Percentiles rank a stretch among this genome's conserved stretches.
phyloP scores from a whole-genome alignment of 2,329 filamentous ascomycete species.

The Xylariomycetidae sp. region DNA sequence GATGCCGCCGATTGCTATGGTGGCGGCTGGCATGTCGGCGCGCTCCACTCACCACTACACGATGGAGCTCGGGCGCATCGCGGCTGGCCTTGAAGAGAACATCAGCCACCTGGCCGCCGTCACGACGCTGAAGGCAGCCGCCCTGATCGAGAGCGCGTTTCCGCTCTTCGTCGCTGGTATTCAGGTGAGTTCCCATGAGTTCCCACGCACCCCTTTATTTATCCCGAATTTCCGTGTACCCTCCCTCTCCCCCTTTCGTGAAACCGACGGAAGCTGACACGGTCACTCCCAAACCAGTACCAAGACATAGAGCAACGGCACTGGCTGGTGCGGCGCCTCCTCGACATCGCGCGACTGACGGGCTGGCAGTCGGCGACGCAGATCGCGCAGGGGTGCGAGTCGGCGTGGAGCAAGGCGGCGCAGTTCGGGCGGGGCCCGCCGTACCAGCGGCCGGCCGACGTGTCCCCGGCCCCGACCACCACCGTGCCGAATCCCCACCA shows the following conservation, averaged over 20 bases:
- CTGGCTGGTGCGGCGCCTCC: slow-evolving; percentile 70
- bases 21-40: slow-evolving; percentile 75
- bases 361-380: slow-evolving; percentile 82
- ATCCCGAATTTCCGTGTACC: neutral
- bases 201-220: neutral
- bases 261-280: neutral
- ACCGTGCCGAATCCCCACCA: neutral
- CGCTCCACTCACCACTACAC: slow-evolving; percentile 65
- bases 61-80: slow-evolving; percentile 71
- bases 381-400: slow-evolving; percentile 80
- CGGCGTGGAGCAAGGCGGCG: slow-evolving; percentile 71
- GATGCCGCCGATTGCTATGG: slow-evolving; percentile 88
- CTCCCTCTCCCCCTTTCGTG: neutral
- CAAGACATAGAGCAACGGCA: slow-evolving; percentile 64
- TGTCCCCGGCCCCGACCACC: neutral
- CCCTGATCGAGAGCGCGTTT: slow-evolving; percentile 76
- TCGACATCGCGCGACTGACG: slow-evolving; percentile 70
- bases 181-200: slow-evolving; percentile 40
- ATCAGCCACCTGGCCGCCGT: slow-evolving; percentile 50
- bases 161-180: slow-evolving; percentile 83
- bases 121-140: slow-evolving; percentile 72
- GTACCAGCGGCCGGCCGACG: slow-evolving; percentile 48
- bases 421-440: slow-evolving; percentile 69
- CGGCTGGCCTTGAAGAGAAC: slow-evolving; percentile 61
- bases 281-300: slow-evolving; percentile 45